Evolutionary conservation across 768 basidiomycete genomes (phyloP).

Genomic region (Daedaleopsis sinensis): DNA sequence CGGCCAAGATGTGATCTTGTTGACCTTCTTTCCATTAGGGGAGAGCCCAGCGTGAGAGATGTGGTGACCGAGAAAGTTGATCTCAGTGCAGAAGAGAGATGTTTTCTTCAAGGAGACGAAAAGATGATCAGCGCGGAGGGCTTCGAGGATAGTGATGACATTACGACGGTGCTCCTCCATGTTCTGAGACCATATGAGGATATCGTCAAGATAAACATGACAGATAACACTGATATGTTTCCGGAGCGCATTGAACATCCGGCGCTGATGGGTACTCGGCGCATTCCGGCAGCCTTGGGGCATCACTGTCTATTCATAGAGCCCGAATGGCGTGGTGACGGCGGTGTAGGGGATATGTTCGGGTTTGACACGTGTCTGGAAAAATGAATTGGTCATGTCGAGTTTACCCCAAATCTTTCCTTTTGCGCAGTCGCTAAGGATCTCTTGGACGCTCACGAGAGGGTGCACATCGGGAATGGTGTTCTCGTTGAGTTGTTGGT

Average conservation of each 20-base stretch:
- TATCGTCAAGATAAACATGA: conserved; percentile 49
- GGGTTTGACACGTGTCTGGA: no score
- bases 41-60: conserved; percentile 35
- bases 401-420: no score
- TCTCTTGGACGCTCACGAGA: no score
- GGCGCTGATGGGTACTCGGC: conserved; percentile 34
- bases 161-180: no score
- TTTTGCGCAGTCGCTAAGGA: no score
- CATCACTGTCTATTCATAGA: conserved; percentile 45
- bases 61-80: conserved; percentile 37
- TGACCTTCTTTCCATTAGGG: conserved; percentile 32
- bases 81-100: conserved; percentile 27
- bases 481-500: no score
- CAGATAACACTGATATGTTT: conserved; percentile 42
- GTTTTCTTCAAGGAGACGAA: conserved; percentile 35
- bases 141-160: conserved; percentile 22
- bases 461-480: no score
- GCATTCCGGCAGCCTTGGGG: no score
- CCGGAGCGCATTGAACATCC: conserved; percentile 34
- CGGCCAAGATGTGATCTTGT: conserved; percentile 36
- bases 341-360: conserved; percentile 38
- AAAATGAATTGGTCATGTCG: no score
- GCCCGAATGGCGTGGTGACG: conserved; percentile 40
- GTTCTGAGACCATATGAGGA: conserved; percentile 50
- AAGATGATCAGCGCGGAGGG: conserved; percentile 23